Conservation (phyloP, 2,329 filamentous ascomycete genomes). For the Fusarium sambucinum region DNA sequence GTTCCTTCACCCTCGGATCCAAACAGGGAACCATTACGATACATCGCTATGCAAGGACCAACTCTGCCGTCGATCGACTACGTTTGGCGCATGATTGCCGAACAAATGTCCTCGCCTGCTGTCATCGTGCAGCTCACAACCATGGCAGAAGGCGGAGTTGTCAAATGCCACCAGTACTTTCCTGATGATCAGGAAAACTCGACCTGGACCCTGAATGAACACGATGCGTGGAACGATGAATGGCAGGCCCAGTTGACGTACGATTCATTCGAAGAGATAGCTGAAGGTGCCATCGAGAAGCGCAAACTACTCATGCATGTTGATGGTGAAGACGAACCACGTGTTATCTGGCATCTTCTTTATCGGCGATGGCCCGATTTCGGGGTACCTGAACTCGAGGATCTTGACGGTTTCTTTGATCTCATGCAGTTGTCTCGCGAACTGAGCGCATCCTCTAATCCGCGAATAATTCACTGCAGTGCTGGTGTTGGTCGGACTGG, state of each 20-base stretch:
- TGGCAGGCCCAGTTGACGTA: constrained; percentile 78
- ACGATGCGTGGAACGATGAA: constrained; percentile 73
- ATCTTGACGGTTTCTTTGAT: constrained; percentile 75
- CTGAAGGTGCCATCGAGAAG: constrained; percentile 74
- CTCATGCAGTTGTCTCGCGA: constrained; percentile 76
- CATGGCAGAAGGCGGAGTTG: constrained; percentile 78
- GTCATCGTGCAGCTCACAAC: constrained; percentile 97
- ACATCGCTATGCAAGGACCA: constrained; percentile 95
- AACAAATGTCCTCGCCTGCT: constrained; percentile 76
- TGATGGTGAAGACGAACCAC: constrained; percentile 59
- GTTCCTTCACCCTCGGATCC: constrained; percentile 61
- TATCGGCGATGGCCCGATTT: constrained; percentile 94
- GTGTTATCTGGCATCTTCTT: constrained; percentile 83
- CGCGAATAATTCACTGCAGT: constrained; percentile 87
- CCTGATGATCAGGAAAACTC: constrained; percentile 68
- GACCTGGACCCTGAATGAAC: constrained; percentile 70
- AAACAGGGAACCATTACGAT: constrained; percentile 63
- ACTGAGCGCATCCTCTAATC: constrained; percentile 66
- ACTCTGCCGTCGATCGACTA: constrained; percentile 81
- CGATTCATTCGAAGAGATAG: constrained; percentile 68
- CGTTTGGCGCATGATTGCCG: constrained; percentile 95
- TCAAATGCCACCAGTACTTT: constrained; percentile 94
- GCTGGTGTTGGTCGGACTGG: constrained; percentile 94
- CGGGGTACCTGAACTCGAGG: constrained; percentile 77
- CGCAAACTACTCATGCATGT: constrained; percentile 76